These are phyloP conservation scores for Agaricus bisporus DNA, from an alignment of 768 basidiomycete genomes.

Conservation along the genomic window DNA sequence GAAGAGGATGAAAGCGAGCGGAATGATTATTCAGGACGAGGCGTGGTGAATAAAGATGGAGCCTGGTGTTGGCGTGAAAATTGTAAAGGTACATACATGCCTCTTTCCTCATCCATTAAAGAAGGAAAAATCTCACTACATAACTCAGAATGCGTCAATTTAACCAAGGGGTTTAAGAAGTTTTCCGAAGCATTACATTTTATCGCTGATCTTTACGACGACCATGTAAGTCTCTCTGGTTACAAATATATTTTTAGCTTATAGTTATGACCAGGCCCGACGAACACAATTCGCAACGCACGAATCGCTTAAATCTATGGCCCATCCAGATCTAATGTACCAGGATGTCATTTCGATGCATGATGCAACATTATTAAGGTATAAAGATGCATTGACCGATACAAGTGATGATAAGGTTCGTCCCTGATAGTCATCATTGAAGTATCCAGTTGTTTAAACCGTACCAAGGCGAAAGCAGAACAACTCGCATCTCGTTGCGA, in stretches of 20 bases:
- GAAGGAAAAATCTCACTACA: background rate
- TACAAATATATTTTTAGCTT: no score
- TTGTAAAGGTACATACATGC: conserved; percentile 54
- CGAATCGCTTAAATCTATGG: conserved; percentile 67
- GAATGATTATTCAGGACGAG: conserved; percentile 19
- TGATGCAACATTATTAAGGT: conserved; percentile 58
- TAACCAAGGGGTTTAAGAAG: conserved; percentile 76
- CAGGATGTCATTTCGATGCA: conserved; percentile 77
- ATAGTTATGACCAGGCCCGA: conserved; percentile 45
- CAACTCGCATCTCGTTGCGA: conserved; percentile 66
- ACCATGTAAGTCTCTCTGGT: conserved; percentile 46
- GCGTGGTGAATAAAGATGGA: conserved; percentile 61
- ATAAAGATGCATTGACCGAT: conserved; percentile 43
- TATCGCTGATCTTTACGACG: conserved; percentile 74
- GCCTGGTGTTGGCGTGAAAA: conserved; percentile 87
- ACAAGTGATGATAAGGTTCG: conserved; percentile 9
- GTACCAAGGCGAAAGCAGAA: conserved; percentile 50
- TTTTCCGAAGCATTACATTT: conserved; percentile 67
- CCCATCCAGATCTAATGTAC: conserved; percentile 70
- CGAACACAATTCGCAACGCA: conserved; percentile 68
- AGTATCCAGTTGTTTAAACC: background rate
- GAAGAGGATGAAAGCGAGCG: conserved; percentile 13
- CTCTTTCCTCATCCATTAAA: background rate
- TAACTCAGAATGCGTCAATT: conserved; percentile 58
- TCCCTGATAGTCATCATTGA: background rate